phyloP scores from a whole-genome alignment of 208 protist genomes.

The Trypanosoma scelopori region DNA sequence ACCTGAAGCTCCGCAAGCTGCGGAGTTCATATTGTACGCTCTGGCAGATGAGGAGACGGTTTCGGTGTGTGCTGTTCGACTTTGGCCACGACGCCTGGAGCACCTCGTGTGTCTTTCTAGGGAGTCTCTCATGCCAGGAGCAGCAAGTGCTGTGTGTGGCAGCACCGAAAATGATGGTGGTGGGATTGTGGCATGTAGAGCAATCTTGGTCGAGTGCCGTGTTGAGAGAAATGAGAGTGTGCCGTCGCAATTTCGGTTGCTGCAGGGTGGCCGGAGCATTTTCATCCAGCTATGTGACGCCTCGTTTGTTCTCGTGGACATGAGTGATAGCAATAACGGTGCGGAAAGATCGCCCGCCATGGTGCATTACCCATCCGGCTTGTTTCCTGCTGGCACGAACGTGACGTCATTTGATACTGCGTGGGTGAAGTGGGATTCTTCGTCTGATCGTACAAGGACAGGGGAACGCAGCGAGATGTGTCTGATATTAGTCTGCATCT shows the following conservation, averaged over 20 bases:
- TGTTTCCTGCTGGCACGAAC: conserved; percentile 65
- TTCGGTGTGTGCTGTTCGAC: conserved; percentile 9
- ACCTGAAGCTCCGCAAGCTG: conserved; percentile 52
- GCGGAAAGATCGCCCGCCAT: conserved; percentile 47
- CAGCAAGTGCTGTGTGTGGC: background rate
- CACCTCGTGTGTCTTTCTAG: conserved; percentile 14
- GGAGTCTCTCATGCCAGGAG: conserved; percentile 6
- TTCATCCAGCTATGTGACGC: conserved; percentile 69
- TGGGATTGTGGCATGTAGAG: conserved; percentile 44
- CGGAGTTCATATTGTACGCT: conserved; percentile 72
- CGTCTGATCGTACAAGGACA: background rate
- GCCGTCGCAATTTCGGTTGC: conserved; percentile 33
- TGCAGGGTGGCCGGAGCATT: conserved; percentile 67
- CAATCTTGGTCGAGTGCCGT: conserved; percentile 63
- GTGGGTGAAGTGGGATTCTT: conserved; percentile 37
- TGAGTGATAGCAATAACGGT: conserved; percentile 50
- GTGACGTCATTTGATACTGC: conserved; percentile 60
- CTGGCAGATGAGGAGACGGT: conserved; percentile 36
- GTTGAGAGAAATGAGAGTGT: conserved; percentile 41
- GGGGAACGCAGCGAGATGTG: conserved; percentile 22
- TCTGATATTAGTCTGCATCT: conserved; percentile 55
- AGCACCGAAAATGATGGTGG: background rate
- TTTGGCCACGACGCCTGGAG: conserved; percentile 14
- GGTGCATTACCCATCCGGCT: conserved; percentile 47
- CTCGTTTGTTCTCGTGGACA: conserved; percentile 62